Base-by-base conservation (phyloP, 345 rosid species). In the Clausena lansium region DNA sequence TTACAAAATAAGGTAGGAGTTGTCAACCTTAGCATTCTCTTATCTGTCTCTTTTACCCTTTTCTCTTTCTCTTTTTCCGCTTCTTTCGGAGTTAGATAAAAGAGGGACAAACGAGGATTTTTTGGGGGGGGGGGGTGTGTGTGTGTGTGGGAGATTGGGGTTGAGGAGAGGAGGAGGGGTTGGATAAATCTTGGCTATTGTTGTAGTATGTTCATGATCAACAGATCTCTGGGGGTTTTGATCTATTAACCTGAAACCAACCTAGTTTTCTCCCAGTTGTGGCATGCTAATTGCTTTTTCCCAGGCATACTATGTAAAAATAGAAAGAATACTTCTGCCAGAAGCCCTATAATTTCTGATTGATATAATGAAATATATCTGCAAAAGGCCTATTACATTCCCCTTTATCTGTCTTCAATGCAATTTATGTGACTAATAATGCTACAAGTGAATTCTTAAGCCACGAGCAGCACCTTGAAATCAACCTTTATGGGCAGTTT, bases 1-100 rank as follows among this genome's bases (percentile, higher is more conserved):
- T 75, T 90, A 74, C 85, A 78, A 71, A 55, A 61, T 59, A 32
- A 71, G 85, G 93, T 90, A 80, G 76, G 83, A 58, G 54, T 62
- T 28, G 27, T 62, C 20, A 20, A 32, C 13, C 68, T 64, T 35
- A 33, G 13, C 68, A 64, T 64, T 64, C 68, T 64, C 24, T 63
- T 30, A 30, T 11, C 33, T 60, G 32, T 67, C 1, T 13, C 28
- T 67, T 10, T n/a, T 39, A 14, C 1, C 14, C 19, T 14, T 45
- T 19, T 15, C 14, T 41, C 0, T 60, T 28, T 70, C 0, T 4
- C 24, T 28, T 17, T 27, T 30, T 15, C 19, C 9, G 15, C 20
- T 41, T 17, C 35, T n/a, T 60, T 7, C 5, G 20, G 50, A 57
- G 52, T 14, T 11, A 65, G 47, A 22, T 25, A 13, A 13, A 45